phyloP scores from a whole-genome alignment of 768 basidiomycete genomes.

The Lentinula detonsa region DNA sequence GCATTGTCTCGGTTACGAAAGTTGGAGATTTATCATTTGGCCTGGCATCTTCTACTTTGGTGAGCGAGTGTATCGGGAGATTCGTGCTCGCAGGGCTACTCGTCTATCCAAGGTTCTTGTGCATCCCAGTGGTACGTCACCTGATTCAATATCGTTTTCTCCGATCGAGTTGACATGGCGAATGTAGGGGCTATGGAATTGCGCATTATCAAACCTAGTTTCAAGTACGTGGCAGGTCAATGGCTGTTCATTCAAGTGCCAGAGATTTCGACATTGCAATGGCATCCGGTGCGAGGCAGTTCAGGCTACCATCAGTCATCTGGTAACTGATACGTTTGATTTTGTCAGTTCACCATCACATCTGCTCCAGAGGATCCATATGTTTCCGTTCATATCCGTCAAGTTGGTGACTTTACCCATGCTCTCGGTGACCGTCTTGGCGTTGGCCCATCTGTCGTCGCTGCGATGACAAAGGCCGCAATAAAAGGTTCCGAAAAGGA shows the following conservation, averaged over 20 bases:
- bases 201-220: slow-evolving; percentile 84
- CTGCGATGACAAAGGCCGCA: slow-evolving; percentile 70
- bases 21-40: slow-evolving; percentile 92
- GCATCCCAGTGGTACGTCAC: slow-evolving; percentile 74
- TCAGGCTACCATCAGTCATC: slow-evolving; percentile 34
- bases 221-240: slow-evolving; percentile 88
- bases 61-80: slow-evolving; percentile 81
- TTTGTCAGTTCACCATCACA: slow-evolving; percentile 80
- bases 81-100: slow-evolving; percentile 73
- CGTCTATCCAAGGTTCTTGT: slow-evolving; percentile 80
- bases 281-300: slow-evolving; percentile 79
- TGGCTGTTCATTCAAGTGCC: slow-evolving; percentile 91
- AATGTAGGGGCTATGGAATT: slow-evolving; percentile 82
- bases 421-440: slow-evolving; percentile 84
- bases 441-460: slow-evolving; percentile 70
- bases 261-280: slow-evolving; percentile 77
- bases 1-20: slow-evolving; percentile 89
- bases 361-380: slow-evolving; percentile 94
- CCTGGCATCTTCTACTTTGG: slow-evolving; percentile 85
- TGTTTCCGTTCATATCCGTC: slow-evolving; percentile 87
- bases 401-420: slow-evolving; percentile 86
- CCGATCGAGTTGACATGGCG: slow-evolving; percentile 6
- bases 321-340: slow-evolving; percentile 36
- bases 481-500: slow-evolving; percentile 73
- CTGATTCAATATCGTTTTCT: slow-evolving; percentile 1